Percentiles rank a stretch among this genome's conserved stretches.
Evolutionary conservation across 2,329 filamentous ascomycete genomes (phyloP).

Genomic region (Cladosporium halotolerans): DNA sequence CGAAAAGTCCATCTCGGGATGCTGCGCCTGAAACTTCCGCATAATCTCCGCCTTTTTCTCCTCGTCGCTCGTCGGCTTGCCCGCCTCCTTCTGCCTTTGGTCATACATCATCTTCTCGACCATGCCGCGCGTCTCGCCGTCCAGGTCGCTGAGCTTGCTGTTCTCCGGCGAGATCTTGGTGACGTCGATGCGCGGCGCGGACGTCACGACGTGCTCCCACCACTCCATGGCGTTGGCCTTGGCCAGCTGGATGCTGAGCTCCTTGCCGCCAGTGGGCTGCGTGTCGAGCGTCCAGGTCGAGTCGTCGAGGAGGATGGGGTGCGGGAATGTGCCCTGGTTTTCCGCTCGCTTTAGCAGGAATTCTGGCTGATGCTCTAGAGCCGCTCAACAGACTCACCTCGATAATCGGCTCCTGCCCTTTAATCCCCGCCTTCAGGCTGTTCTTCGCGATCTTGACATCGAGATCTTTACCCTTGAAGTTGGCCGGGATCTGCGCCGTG

Average conservation of each 20-base stretch:
- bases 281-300: conserved; percentile 88
- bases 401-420: conserved; percentile 80
- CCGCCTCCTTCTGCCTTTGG: conserved; percentile 92
- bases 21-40: conserved; percentile 78
- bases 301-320: conserved; percentile 74
- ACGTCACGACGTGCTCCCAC: conserved; percentile 89
- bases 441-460: conserved; percentile 76
- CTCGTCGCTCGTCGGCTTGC: conserved; percentile 84
- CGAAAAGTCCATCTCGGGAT: conserved; percentile 65
- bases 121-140: conserved; percentile 92
- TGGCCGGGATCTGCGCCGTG: conserved; percentile 68
- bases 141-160: conserved; percentile 83
- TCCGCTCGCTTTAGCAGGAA: not conserved
- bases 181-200: conserved; percentile 86
- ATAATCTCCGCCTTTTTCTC: conserved; percentile 91
- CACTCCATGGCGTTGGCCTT: conserved; percentile 97
- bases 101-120: conserved; percentile 99
- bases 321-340: conserved; percentile 71
- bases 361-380: not conserved
- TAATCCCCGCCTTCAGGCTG: conserved; percentile 71
- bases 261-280: conserved; percentile 57
- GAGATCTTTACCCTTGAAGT: conserved; percentile 77
- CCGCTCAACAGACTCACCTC: conserved; percentile 46
- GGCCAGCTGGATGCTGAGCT: conserved; percentile 83
- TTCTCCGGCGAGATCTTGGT: conserved; percentile 92